Base-by-base conservation (phyloP, 2,329 filamentous ascomycete genomes). In the Penicillium verrucosum region DNA sequence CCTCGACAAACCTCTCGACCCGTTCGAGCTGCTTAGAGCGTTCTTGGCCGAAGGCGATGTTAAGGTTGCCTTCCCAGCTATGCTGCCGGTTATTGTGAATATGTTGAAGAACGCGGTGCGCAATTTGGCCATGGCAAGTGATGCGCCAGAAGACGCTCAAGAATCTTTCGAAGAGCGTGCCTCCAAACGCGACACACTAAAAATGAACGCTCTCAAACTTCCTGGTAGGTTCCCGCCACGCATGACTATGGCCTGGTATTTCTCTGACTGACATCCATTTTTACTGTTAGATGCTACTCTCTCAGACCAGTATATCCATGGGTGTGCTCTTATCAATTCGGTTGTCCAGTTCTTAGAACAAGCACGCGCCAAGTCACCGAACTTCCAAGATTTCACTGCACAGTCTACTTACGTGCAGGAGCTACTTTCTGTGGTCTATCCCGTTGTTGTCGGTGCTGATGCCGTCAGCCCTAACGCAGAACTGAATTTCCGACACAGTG, bases 51-150 rank as follows among this genome's bases (percentile, higher is more conserved):
- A 78, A 59, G 84, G 82, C 45, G 84, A 81, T 54, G 79, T 83
- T 52, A 85, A 83, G 41, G 83, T 97, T 16, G 80, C 83, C 0
- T 89, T 91, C 68, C 86, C 91, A 0, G 92, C 95, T 56, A 85
- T 91, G 7, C 78, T 97, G 25, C 82, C 88, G 0, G 87, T 96
- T 11, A 88, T 99, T 44, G 87, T 86, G 5, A 84, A 87, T 0
- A 95, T 99, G 92, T 78, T 99, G 2, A 90, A 95, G 68, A 87
- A 89, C 68, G 93, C 92, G 0, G 73, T 97, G 23, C 89, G 90
- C 46, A 65, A 66, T 60, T 84, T 88, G n/a, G 68, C 73, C 55
- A 79, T 89, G 7, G 79, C 87, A 51, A 84, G 82, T 60, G 80
- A 85, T 27, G 83, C 86, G 0, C 80, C 25, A 29, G 52, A 51